Evolutionary conservation across 129 eudicot species (phyloP).

Genomic region (Gnaphalium uliginosum): DNA sequence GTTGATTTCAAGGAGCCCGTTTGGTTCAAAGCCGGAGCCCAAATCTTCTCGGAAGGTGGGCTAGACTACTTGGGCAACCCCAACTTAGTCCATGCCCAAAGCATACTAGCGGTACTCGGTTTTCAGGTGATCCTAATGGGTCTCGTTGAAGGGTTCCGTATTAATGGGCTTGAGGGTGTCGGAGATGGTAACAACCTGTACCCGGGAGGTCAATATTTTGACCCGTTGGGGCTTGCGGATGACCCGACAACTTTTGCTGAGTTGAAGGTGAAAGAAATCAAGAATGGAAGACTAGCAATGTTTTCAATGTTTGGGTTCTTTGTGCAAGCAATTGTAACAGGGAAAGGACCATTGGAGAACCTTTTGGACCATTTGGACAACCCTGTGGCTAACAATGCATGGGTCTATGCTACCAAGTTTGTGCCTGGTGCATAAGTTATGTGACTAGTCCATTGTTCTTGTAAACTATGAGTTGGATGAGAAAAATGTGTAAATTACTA

Average conservation of each 20-base stretch:
- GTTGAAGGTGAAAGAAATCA: conserved; percentile 45
- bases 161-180: conserved; percentile 44
- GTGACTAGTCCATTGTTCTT: conserved; percentile 8
- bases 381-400: conserved; percentile 56
- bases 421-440: conserved; percentile 42
- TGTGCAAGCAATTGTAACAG: conserved; percentile 48
- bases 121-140: conserved; percentile 46
- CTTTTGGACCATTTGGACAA: conserved; percentile 46
- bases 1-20: conserved; percentile 49
- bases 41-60: conserved; percentile 48
- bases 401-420: conserved; percentile 55
- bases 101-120: conserved; percentile 44
- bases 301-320: conserved; percentile 47
- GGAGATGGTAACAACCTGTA: conserved; percentile 45
- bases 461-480: conserved; percentile 17
- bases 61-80: conserved; percentile 49
- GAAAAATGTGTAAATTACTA: background rate
- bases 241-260: conserved; percentile 42
- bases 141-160: conserved; percentile 41
- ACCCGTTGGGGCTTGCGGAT: conserved; percentile 48
- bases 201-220: conserved; percentile 50
- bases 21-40: conserved; percentile 51
- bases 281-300: conserved; percentile 49
- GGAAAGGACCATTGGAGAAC: conserved; percentile 48
- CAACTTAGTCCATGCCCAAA: conserved; percentile 47